Percentiles rank a stretch among this genome's conserved stretches.
These are phyloP conservation scores for Psilocybe tampanensis DNA, from an alignment of 768 basidiomycete species.

Conservation along the genomic window DNA sequence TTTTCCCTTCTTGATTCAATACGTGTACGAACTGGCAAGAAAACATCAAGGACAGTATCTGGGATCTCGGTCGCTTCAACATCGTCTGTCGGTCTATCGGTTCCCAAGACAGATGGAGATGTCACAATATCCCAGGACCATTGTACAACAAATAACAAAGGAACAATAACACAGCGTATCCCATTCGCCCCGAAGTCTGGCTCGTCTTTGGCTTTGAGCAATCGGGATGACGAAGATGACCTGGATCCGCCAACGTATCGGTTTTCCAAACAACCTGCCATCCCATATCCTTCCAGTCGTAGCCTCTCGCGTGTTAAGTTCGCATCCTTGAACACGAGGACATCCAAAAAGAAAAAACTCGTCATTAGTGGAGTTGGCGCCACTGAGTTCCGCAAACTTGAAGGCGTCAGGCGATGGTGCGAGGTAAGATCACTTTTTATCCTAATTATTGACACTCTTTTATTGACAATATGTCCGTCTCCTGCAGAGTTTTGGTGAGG, in stretches of 20 bases:
- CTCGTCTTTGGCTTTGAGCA: slow-evolving; percentile 23
- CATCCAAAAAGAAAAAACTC: slow-evolving; percentile 61
- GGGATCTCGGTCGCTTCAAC: slow-evolving; percentile 24
- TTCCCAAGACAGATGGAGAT: neutral
- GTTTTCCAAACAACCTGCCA: slow-evolving; percentile 17
- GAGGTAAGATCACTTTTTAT: slow-evolving; percentile 47
- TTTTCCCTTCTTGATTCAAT: slow-evolving; percentile 43
- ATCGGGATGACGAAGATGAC: slow-evolving; percentile 31
- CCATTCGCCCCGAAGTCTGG: slow-evolving; percentile 35
- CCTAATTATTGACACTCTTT: neutral
- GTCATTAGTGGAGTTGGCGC: slow-evolving; percentile 69
- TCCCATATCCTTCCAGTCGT: slow-evolving; percentile 18
- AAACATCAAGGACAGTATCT: slow-evolving; percentile 34
- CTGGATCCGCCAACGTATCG: slow-evolving; percentile 22
- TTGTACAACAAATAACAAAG: neutral
- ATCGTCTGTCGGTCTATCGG: slow-evolving; percentile 18
- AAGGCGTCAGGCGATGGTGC: slow-evolving; percentile 75
- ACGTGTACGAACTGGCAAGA: slow-evolving; percentile 34
- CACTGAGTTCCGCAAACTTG: slow-evolving; percentile 63
- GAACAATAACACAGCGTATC: slow-evolving; percentile 19
- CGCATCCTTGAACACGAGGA: slow-evolving; percentile 41
- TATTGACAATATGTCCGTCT: neutral
- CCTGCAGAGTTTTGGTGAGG: slow-evolving; percentile 70
- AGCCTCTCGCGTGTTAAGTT: slow-evolving; percentile 32
- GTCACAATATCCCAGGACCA: neutral